Evolutionary conservation across 495 filamentous ascomycete species (phyloP).

Genomic region (Neurospora terricola): DNA sequence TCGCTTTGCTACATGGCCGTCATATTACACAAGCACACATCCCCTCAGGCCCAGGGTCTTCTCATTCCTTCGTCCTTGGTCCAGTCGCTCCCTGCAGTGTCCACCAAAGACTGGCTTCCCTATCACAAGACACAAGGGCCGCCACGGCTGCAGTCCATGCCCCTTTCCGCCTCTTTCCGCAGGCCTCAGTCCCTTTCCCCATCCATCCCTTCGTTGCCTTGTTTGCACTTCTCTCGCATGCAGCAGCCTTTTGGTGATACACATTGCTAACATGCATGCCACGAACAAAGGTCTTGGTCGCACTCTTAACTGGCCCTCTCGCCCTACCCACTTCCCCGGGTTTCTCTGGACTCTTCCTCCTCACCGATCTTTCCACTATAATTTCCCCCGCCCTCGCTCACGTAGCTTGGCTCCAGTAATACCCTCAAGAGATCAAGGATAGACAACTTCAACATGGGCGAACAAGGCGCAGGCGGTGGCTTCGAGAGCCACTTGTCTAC

Average conservation of each 20-base stretch:
- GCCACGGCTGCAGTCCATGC: slow-evolving; percentile 27
- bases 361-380: not conserved
- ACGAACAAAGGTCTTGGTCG: not conserved
- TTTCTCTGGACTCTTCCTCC: not conserved
- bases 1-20: slow-evolving; percentile 2
- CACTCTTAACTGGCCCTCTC: not conserved
- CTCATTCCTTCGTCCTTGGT: not conserved
- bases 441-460: slow-evolving; percentile 25
- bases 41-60: slow-evolving; percentile 1
- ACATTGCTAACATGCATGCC: not conserved
- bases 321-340: not conserved
- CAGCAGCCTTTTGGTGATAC: not conserved
- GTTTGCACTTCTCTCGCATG: not conserved
- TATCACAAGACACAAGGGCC: slow-evolving; percentile 13
- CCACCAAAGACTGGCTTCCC: not conserved
- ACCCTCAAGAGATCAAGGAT: not conserved
- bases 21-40: slow-evolving; percentile 9
- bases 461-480: slow-evolving; percentile 36
- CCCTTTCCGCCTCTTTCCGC: slow-evolving; percentile 29
- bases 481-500: slow-evolving; percentile 35
- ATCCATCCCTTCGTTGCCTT: slow-evolving; percentile 13
- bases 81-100: not conserved
- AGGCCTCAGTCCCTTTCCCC: slow-evolving; percentile 24
- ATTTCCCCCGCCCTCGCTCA: not conserved
- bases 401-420: not conserved